Base-by-base conservation (phyloP, 306 rosid species). In the Vigna trinervia region DNA sequence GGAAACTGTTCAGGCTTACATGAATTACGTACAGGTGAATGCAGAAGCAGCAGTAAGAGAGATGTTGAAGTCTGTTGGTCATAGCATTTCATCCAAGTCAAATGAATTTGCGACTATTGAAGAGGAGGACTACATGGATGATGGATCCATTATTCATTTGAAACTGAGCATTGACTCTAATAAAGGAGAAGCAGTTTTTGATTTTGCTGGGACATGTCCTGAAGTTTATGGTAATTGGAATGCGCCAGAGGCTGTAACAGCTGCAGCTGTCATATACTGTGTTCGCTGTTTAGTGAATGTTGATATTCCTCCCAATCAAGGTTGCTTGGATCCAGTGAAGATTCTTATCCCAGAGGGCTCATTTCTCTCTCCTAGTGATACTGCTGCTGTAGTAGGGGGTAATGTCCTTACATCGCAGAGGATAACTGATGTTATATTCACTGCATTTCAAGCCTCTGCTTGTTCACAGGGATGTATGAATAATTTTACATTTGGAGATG, bases 381-480 rank as follows among this genome's bases (percentile, higher is more conserved):
- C 73, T 77, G 98, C 97, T 22, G 97, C 98, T 19, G 97, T 94
- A 8, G 98, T 94, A 59, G 96, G 96, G 47, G 98, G 97, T 34
- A 94, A 94, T 22, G 97, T 94, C 73, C 93, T 94, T 51, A 94
- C 98, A 66, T 94, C 98, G 30, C 98, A 94, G 83, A 89, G 98
- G 85, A 84, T 92, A 84, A 94, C 97, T 6, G 97, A 94, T 80
- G 98, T 94, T 50, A 80, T 94, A 48, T 92, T 94, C 5, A 84
- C 96, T 75, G 96, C 98, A 68, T 94, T 94, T 72, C 94, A 90
- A 82, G 98, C 97, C 23, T 94, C 97, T 80, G 97, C 98, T 50
- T 94, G 97, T 69, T 94, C 98, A 74, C 98, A 92, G 80, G 98
- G 98, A 64, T 94, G 98, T 75, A 94, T 92, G 98, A 94, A 90